These are phyloP conservation scores for Echeveria elegans DNA, from an alignment of 164 flowering plant species.

Conservation along the genomic window DNA sequence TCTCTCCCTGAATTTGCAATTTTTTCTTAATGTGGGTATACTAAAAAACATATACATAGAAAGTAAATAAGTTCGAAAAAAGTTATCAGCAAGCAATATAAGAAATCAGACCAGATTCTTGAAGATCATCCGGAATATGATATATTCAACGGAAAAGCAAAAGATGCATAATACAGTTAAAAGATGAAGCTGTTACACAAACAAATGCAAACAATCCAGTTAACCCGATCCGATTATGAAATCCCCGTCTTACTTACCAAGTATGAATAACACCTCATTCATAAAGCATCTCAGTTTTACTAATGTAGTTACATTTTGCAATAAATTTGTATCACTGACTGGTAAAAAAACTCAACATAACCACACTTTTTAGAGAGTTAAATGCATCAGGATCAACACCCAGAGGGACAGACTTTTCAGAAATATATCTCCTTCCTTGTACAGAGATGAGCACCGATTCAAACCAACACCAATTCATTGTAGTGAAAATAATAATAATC, in stretches of 20 bases:
- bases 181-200: not conserved
- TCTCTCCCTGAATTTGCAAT: constrained; percentile 36
- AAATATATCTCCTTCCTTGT: not conserved
- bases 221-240: not conserved
- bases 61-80: not conserved
- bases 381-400: not conserved
- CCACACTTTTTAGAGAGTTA: not conserved
- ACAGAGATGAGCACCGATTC: not conserved
- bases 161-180: too few species aligned
- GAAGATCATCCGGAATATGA: not conserved
- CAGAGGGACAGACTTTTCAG: not conserved
- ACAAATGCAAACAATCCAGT: not conserved
- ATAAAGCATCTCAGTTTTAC: not conserved
- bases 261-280: not conserved
- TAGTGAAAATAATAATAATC: not conserved
- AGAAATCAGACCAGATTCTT: not conserved
- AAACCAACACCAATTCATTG: not conserved
- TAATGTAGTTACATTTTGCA: not conserved
- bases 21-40: not conserved
- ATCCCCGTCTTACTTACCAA: not conserved
- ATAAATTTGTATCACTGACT: not conserved
- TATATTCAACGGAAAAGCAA: too few species aligned
- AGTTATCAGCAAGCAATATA: not conserved
- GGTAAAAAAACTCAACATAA: not conserved
- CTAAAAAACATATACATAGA: not conserved